Evolutionary conservation across 2,329 filamentous ascomycete genomes (phyloP).

Genomic region (Botryosphaeria dothidea): DNA sequence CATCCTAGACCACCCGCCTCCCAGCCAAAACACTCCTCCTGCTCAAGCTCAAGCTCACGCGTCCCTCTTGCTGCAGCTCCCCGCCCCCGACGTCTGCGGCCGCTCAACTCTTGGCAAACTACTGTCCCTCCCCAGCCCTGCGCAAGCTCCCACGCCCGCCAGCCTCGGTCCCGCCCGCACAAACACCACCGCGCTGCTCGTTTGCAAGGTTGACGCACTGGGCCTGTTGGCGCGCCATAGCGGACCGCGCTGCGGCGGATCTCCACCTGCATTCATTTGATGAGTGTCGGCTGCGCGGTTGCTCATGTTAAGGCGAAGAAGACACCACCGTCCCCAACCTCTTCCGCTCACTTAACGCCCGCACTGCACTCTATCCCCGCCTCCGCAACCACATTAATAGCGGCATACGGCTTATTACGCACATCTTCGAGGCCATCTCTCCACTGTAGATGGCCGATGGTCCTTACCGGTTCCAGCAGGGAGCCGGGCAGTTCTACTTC

Average conservation of each 20-base stretch:
- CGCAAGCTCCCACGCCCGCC: background rate
- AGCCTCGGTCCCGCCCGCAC: constrained; percentile 8
- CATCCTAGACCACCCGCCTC: constrained; percentile 17
- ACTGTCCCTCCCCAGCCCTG: background rate
- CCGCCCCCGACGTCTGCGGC: background rate
- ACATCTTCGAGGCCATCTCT: constrained; percentile 19
- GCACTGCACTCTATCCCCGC: constrained; percentile 26
- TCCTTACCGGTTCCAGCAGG: constrained; percentile 63
- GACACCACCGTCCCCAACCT: constrained; percentile 44
- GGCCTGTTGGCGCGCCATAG: constrained; percentile 4
- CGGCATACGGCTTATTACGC: constrained; percentile 6
- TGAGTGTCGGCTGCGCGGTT: constrained; percentile 20
- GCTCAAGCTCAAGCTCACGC: constrained; percentile 13
- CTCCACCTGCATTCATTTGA: constrained; percentile 17
- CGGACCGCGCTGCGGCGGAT: constrained; percentile 14
- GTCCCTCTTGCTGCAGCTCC: constrained; percentile 1
- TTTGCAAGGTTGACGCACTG: constrained; percentile 8
- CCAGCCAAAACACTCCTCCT: constrained; percentile 10
- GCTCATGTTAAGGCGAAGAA: constrained; percentile 52
- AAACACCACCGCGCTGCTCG: constrained; percentile 2
- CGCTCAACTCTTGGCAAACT: background rate
- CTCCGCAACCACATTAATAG: constrained; percentile 19
- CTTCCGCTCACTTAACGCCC: constrained; percentile 43
- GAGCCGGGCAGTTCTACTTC: constrained; percentile 62
- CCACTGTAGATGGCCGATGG: constrained; percentile 68